Base-by-base conservation (phyloP, 2,329 filamentous ascomycete species). In the Shiraia sp. region DNA sequence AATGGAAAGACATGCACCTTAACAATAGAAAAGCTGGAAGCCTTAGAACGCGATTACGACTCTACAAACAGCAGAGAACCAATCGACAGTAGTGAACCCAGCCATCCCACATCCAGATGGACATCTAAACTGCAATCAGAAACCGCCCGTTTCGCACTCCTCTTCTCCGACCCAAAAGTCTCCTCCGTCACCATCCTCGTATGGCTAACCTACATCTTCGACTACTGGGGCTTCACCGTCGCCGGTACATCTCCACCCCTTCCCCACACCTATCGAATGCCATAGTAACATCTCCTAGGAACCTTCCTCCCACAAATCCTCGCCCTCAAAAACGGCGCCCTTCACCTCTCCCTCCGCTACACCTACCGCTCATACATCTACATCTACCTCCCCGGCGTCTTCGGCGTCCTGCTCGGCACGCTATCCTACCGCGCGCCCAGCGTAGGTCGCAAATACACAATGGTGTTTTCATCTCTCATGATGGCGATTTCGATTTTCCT, bases 331-430 rank as follows among this genome's bases (percentile, higher is more conserved):
- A 79, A 80, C 41, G 73, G 72, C 10, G 66, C 65, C 1, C 65
- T 72, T 9, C 52, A 70, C 3, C 65, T 76, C 3, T 71, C 72
- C 2, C 69, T 80, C 9, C 54, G 59, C 36, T 55, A 71, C 53
- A 80, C 77, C 0, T 81, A 81, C 49, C 72, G 75, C 13, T 74
- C 71, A 3, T 80, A 80, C 57, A 72, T 81, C 24, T 77, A 76
- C 53, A 80, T 79, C 2, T 80, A 80, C 59, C 66, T 74, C 0
- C 77, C 77, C 0, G 77, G 78, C 2, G 74, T 78, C 7, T 43
- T 79, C 0, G 78, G 75, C 15, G 78, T 80, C 1, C 59, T 79
- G 0, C 55, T 79, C 2, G 78, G 75, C 1, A 68, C 74, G 0
- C 51, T 66, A 1, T 71, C 76, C 64, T 79, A 79, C 65, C 56